Evolutionary conservation across 805 yeast genomes (phyloP).

Genomic region (Lipomyces anomalus): DNA sequence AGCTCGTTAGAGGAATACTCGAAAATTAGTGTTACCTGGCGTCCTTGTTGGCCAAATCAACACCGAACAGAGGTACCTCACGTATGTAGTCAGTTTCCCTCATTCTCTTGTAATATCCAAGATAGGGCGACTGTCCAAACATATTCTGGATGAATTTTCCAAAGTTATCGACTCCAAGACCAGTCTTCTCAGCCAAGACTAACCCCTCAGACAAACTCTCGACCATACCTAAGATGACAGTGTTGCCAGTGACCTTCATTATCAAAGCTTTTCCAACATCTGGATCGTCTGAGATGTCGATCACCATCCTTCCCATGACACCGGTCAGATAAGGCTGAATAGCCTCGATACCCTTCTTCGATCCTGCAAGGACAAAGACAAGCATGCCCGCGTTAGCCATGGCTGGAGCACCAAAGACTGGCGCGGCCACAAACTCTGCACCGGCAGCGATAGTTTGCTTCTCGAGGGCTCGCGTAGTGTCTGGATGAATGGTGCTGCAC

Average conservation of each 20-base stretch:
- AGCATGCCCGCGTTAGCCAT: constrained; percentile 28
- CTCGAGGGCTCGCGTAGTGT: constrained; percentile 23
- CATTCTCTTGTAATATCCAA: constrained; percentile 21
- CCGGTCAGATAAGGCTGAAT: constrained; percentile 25
- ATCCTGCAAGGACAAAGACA: constrained; percentile 28
- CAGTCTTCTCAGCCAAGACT: constrained; percentile 28
- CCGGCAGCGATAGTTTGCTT: constrained; percentile 18
- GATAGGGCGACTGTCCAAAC: constrained; percentile 23
- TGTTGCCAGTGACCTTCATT: constrained; percentile 30
- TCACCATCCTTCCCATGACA: constrained; percentile 28
- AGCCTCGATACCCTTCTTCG: constrained; percentile 21
- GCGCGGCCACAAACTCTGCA: constrained; percentile 27
- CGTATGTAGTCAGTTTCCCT: constrained; percentile 24
- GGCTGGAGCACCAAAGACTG: constrained; percentile 32
- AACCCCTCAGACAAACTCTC: constrained; percentile 28
- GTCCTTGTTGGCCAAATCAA: constrained; percentile 29
- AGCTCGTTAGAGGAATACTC: neutral
- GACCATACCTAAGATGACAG: constrained; percentile 29
- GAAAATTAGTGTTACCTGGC: constrained; percentile 3
- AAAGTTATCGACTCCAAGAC: constrained; percentile 23
- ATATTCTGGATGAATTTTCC: constrained; percentile 21
- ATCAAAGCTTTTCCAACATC: constrained; percentile 27
- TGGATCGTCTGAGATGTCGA: constrained; percentile 26
- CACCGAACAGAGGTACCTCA: constrained; percentile 26
- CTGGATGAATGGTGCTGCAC: constrained; percentile 30